A percentile compares a stretch with the other conserved stretches of the same genome.
Conservation (phyloP, 768 basidiomycete genomes). For the Rhodosporidiobolus odoratus region DNA sequence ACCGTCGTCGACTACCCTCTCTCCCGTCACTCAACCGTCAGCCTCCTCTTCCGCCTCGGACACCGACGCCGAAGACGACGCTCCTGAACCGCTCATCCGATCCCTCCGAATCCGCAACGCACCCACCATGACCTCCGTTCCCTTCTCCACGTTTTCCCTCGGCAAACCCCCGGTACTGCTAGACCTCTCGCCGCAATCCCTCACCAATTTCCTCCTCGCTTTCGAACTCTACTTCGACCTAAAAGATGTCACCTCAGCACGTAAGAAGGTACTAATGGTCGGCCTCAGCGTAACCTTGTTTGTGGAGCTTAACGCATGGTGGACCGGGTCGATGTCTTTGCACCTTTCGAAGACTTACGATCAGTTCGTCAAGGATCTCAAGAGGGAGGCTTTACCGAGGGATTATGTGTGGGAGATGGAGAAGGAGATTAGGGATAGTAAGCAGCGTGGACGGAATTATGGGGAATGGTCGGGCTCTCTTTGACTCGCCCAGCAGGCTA, state of each 20-base stretch:
- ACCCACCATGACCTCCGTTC: neutral
- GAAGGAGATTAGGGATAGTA: neutral
- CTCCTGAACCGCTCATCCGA: neutral
- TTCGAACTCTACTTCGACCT: neutral
- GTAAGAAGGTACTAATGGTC: neutral
- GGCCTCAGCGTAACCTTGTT: neutral
- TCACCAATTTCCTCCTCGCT: neutral
- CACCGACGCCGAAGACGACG: neutral
- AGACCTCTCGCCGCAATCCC: neutral
- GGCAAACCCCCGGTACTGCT: neutral
- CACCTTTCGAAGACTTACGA: slow-evolving; percentile 1
- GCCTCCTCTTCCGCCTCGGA: neutral
- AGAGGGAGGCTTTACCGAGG: neutral
- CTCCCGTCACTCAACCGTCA: too few relatives aligned
- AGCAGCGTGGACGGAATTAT: neutral
- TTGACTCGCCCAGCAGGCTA: neutral
- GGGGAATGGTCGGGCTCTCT: neutral
- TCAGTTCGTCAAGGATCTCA: neutral
- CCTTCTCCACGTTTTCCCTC: neutral
- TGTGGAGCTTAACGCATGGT: neutral
- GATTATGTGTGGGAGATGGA: slow-evolving; percentile 13
- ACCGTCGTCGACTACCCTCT: too few relatives aligned
- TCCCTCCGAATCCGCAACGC: neutral
- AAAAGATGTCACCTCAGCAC: neutral
- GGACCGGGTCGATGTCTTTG: neutral